Evolutionary conservation across 176 grass and related monocot species (phyloP).

Genomic region (Otatea glauca): DNA sequence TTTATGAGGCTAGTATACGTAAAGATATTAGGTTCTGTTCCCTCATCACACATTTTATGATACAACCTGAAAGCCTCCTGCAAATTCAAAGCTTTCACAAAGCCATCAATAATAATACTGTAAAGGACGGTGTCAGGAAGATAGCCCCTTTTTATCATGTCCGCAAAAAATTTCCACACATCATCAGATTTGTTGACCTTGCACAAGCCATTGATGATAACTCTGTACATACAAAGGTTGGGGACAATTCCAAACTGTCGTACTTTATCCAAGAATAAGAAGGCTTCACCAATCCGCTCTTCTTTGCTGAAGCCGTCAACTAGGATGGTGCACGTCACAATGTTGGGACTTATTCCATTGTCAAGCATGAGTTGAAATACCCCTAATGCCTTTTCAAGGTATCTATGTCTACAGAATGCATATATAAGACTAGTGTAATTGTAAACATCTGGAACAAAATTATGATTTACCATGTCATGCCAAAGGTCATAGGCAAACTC

Average conservation of each 20-base stretch:
- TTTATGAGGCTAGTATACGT: slow-evolving; percentile 70
- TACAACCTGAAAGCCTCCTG: slow-evolving; percentile 61
- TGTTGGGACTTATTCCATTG: slow-evolving; percentile 59
- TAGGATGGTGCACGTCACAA: slow-evolving; percentile 75
- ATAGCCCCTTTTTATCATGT: slow-evolving; percentile 76
- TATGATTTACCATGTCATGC: slow-evolving; percentile 54
- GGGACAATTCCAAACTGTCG: slow-evolving; percentile 52
- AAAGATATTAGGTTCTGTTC: slow-evolving; percentile 52
- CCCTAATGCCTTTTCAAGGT: slow-evolving; percentile 58
- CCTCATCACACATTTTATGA: slow-evolving; percentile 49
- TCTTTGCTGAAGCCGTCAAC: slow-evolving; percentile 61
- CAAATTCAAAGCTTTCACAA: slow-evolving; percentile 65
- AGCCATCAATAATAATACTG: slow-evolving; percentile 66
- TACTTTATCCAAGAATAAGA: slow-evolving; percentile 64
- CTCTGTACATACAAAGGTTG: slow-evolving; percentile 66
- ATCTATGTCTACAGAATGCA: slow-evolving; percentile 67
- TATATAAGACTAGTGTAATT: slow-evolving; percentile 74
- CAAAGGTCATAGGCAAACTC: slow-evolving; percentile 52
- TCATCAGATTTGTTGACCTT: slow-evolving; percentile 50
- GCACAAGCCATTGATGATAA: slow-evolving; percentile 74
- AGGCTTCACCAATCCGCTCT: slow-evolving; percentile 58
- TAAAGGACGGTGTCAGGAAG: slow-evolving; percentile 65
- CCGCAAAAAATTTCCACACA: slow-evolving; percentile 58
- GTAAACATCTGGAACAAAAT: slow-evolving; percentile 64
- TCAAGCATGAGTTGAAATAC: slow-evolving; percentile 70